A percentile compares a stretch with the other conserved stretches of the same genome.
Conservation (phyloP, 164 flowering plant genomes). For the Tetracentron sinense region DNA sequence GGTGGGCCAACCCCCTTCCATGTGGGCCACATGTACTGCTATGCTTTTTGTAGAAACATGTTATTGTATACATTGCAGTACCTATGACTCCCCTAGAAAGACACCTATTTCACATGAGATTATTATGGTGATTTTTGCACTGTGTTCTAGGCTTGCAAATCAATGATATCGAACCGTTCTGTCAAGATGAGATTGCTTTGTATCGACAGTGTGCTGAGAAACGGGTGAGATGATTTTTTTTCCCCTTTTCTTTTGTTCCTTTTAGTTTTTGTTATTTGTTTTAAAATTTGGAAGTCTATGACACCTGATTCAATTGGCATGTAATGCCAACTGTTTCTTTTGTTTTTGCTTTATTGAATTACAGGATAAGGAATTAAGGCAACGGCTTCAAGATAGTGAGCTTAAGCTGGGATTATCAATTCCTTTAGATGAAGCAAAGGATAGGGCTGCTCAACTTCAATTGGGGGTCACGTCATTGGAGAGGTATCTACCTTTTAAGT, state of each 20-base stretch:
- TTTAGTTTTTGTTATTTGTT: not conserved
- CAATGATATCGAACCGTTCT: constrained; percentile 88
- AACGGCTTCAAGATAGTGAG: constrained; percentile 80
- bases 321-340: not conserved
- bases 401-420: constrained; percentile 78
- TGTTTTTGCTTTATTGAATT: constrained; percentile 10
- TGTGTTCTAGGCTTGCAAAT: constrained; percentile 67
- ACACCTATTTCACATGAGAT: not conserved
- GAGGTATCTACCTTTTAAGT: constrained; percentile 40
- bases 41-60: too few relatives aligned
- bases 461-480: constrained; percentile 70
- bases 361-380: constrained; percentile 77
- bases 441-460: constrained; percentile 69
- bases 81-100: too few relatives aligned
- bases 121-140: constrained; percentile 1
- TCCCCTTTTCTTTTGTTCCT: not conserved
- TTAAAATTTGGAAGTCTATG: not conserved
- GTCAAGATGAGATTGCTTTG: constrained; percentile 88
- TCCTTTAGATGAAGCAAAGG: constrained; percentile 76
- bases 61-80: too few relatives aligned
- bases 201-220: constrained; percentile 78
- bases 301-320: not conserved
- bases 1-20: too few relatives aligned
- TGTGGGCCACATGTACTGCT: too few relatives aligned
- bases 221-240: constrained; percentile 51